These are phyloP conservation scores for Debaryomyces tyrocola DNA, from an alignment of 805 yeast genomes.

Conservation along the genomic window DNA sequence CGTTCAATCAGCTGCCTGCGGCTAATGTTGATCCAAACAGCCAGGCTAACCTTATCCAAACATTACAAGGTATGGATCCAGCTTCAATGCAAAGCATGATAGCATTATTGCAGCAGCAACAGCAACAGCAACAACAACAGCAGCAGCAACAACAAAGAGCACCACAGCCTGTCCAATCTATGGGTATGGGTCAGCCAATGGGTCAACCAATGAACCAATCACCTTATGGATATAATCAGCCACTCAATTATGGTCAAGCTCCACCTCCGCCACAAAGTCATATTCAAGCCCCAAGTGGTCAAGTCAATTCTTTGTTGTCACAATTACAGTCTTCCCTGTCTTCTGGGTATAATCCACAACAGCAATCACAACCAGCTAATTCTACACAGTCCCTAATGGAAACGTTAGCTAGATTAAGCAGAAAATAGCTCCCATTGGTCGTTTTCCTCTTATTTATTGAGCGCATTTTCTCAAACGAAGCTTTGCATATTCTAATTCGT, in stretches of 20 bases:
- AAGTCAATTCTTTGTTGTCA: slow-evolving; percentile 26
- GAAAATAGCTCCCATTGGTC: slow-evolving; percentile 17
- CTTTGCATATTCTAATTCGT: not conserved
- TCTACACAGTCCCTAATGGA: slow-evolving; percentile 33
- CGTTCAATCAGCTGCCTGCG: not conserved
- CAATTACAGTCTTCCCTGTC: slow-evolving; percentile 20
- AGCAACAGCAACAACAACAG: slow-evolving; percentile 21
- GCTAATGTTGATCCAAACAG: slow-evolving; percentile 1
- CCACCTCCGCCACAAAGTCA: slow-evolving; percentile 7
- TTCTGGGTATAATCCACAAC: slow-evolving; percentile 6
- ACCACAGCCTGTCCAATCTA: slow-evolving; percentile 7
- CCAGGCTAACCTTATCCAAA: slow-evolving; percentile 9
- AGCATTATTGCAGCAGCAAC: slow-evolving; percentile 27
- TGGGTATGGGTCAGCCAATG: slow-evolving; percentile 10
- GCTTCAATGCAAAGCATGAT: slow-evolving; percentile 34
- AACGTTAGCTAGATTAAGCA: slow-evolving; percentile 35
- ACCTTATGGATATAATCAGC: slow-evolving; percentile 11
- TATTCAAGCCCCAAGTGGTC: slow-evolving; percentile 16
- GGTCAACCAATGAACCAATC: slow-evolving; percentile 9
- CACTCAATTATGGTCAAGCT: slow-evolving; percentile 12
- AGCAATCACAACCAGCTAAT: slow-evolving; percentile 11
- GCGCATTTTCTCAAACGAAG: not conserved
- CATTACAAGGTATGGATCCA: slow-evolving; percentile 29
- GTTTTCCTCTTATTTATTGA: too few relatives aligned
- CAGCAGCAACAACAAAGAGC: slow-evolving; percentile 20